phyloP scores from a whole-genome alignment of 768 basidiomycete species.

The Termitomyces heimii region DNA sequence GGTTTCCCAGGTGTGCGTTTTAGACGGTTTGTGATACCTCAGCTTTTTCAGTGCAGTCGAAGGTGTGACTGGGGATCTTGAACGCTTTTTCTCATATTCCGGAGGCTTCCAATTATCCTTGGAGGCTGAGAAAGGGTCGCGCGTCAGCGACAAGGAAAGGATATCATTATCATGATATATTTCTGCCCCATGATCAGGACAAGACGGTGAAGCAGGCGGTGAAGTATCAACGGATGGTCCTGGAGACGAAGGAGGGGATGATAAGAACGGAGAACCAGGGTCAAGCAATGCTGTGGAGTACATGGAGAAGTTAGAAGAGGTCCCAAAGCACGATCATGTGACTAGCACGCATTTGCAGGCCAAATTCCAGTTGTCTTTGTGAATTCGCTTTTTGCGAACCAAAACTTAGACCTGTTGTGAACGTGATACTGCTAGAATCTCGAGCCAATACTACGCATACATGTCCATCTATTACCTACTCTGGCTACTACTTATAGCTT shows the following conservation, averaged over 20 bases:
- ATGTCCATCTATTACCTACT: not conserved
- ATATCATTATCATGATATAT: conserved; percentile 11
- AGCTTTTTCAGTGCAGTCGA: conserved; percentile 6
- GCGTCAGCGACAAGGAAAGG: conserved; percentile 21
- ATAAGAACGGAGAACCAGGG: conserved; percentile 27
- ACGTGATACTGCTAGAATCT: not conserved
- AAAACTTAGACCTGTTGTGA: not conserved
- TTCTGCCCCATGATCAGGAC: conserved; percentile 8
- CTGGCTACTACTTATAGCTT: not conserved
- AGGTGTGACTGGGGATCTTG: conserved; percentile 11
- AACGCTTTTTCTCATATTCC: conserved; percentile 35
- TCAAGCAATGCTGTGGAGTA: conserved; percentile 1
- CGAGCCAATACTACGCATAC: not conserved
- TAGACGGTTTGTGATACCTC: conserved; percentile 11
- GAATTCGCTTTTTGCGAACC: not conserved
- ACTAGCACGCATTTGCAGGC: no score
- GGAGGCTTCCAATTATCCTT: conserved; percentile 38
- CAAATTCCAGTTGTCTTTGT: no score
- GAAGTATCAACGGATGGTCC: conserved; percentile 19
- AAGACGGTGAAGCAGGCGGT: conserved; percentile 24
- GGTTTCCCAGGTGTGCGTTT: not conserved
- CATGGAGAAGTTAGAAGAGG: conserved; percentile 8
- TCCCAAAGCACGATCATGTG: conserved; percentile 15
- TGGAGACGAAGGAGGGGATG: conserved; percentile 51
- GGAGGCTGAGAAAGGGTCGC: conserved; percentile 45